Evolutionary conservation across 768 basidiomycete species (phyloP).

Genomic region (Strobilomyces echinocephalus): DNA sequence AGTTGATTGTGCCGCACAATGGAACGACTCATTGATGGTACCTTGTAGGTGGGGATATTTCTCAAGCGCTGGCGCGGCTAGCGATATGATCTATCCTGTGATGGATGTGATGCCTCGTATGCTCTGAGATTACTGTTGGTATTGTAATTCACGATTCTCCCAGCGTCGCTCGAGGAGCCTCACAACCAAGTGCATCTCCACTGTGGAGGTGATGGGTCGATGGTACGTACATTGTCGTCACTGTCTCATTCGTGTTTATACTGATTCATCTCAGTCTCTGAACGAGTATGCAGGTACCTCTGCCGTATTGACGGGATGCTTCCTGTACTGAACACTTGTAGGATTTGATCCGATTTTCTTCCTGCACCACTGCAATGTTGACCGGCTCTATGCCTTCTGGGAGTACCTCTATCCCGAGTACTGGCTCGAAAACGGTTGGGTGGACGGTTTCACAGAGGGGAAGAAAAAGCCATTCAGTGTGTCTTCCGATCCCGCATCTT

Average conservation of each 20-base stretch:
- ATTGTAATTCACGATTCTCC: neutral
- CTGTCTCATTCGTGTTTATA: neutral
- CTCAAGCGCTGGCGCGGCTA: conserved; percentile 1
- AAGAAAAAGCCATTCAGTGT: conserved; percentile 5
- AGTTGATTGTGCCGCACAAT: neutral
- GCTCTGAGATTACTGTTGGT: neutral
- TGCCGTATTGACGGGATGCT: neutral
- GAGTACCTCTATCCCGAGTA: conserved; percentile 18
- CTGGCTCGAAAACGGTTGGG: conserved; percentile 16
- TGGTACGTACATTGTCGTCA: conserved; percentile 9
- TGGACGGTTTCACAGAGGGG: neutral
- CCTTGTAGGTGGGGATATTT: conserved; percentile 17
- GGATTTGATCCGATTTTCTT: conserved; percentile 19
- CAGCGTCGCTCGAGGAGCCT: conserved; percentile 19
- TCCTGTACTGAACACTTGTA: neutral
- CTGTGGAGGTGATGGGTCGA: conserved; percentile 12
- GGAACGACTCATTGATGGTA: neutral
- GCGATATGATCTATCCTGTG: neutral
- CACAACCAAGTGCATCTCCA: conserved; percentile 18
- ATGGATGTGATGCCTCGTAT: conserved; percentile 4
- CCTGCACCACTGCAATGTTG: conserved; percentile 18
- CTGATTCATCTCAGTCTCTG: neutral
- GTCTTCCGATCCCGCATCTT: neutral
- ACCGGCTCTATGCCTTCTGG: conserved; percentile 19
- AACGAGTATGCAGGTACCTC: conserved; percentile 17